Base-by-base conservation (phyloP, 179 eudicot species). In the Camellia oleifera region DNA sequence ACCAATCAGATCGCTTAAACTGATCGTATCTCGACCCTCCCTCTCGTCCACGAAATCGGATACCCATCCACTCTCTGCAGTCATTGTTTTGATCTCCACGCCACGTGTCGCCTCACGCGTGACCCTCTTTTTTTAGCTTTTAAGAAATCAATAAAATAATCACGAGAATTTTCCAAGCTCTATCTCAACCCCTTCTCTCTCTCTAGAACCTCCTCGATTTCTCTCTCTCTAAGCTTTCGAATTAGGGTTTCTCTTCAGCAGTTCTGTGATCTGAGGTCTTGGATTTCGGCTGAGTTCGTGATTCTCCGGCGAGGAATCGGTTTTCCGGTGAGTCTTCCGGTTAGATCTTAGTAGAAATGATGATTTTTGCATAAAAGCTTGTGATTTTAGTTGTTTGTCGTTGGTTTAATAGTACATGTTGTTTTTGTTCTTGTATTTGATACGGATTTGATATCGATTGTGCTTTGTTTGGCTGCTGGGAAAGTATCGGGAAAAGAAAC, bases 41-140 rank as follows among this genome's bases (percentile, higher is more conserved):
- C 78, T 90, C 94, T 87, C 84, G 74, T 71, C 97, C 97, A 91
- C 93, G 54, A 88, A 80, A 88, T 90, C 48, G 64, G 84, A 84
- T 87, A 77, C 81, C 66, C 79, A 15, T 72, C 82, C 42, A 70
- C 69, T 12, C 77, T 64, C 81, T 74, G 20, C 79, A 80, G 83
- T 77, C 90, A 65, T 58, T 66, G 82, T 84, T 82, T 88, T 82
- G 96, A 89, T 91, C 78, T 81, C 79, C 13, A 12, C 45, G 81
- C 87, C 92, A 92, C 94, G 91, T 92, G 96, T 86, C 92, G 4
- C n/a, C 4, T 18, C 74, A n/a, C 50, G 17, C 68, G 12, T 60
- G 20, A 52, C 63, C 60, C 52, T 53, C 0, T 17, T 70, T 77
- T 2, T 32, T 12, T 7, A 18, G 23, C 46, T 4, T 20, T n/a